Evolutionary conservation across 805 yeast genomes (phyloP).

Genomic region (Kuraishia hungarica): DNA sequence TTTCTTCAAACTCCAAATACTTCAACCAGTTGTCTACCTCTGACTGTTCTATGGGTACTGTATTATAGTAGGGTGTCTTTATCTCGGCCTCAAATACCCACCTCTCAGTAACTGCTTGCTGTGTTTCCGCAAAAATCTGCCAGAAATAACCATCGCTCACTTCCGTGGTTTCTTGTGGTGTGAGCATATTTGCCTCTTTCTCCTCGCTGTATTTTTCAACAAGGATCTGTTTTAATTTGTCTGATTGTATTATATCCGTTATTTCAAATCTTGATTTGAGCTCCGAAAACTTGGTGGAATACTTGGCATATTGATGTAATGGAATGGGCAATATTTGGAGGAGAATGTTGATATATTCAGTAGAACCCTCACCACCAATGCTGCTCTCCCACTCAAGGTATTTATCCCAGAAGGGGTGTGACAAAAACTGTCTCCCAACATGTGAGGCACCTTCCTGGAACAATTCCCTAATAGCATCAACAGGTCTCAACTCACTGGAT

Average conservation of each 20-base stretch:
- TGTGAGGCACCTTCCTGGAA: constrained; percentile 39
- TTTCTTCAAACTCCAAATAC: constrained; percentile 46
- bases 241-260: constrained; percentile 20
- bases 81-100: constrained; percentile 72
- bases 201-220: constrained; percentile 9
- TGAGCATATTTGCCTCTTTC: constrained; percentile 15
- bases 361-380: constrained; percentile 22
- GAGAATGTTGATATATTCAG: constrained; percentile 31
- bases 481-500: constrained; percentile 27
- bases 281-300: constrained; percentile 43
- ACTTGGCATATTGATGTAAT: constrained; percentile 78
- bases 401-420: constrained; percentile 80
- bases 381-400: constrained; percentile 54
- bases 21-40: constrained; percentile 47
- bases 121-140: constrained; percentile 35
- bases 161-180: constrained; percentile 29
- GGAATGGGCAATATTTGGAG: constrained; percentile 49
- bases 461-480: constrained; percentile 24
- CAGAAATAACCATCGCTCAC: constrained; percentile 35
- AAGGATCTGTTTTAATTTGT: constrained; percentile 20
- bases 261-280: constrained; percentile 25
- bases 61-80: constrained; percentile 46
- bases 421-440: constrained; percentile 65
- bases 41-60: constrained; percentile 32
- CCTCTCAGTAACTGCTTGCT: constrained; percentile 41